Conservation (phyloP, 2,329 filamentous ascomycete species). For the Parastagonospora nodorum region DNA sequence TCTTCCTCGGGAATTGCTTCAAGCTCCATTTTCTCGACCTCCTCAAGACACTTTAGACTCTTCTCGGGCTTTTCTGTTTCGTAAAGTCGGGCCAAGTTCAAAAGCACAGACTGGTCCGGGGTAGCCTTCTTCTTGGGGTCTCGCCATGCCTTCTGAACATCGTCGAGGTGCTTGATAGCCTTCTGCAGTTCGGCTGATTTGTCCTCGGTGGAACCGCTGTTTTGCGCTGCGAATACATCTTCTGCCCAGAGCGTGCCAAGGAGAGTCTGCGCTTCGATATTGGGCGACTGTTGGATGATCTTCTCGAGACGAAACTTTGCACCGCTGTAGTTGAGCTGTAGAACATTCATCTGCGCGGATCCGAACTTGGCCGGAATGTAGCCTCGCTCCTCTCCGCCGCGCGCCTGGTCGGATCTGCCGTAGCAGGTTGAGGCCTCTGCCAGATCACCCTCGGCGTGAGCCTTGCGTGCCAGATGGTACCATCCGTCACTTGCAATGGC, state of each 20-base stretch:
- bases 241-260: conserved; percentile 92
- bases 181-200: conserved; percentile 85
- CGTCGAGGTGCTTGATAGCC: conserved; percentile 81
- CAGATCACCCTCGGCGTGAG: conserved; percentile 79
- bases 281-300: conserved; percentile 84
- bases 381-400: conserved; percentile 87
- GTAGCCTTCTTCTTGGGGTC: conserved; percentile 83
- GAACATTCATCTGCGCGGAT: conserved; percentile 82
- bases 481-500: conserved; percentile 96
- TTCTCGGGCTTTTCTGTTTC: conserved; percentile 86
- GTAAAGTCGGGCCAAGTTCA: conserved; percentile 91
- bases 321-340: conserved; percentile 83
- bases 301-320: conserved; percentile 94
- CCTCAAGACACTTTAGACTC: conserved; percentile 86
- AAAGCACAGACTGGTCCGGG: conserved; percentile 82
- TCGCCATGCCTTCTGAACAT: conserved; percentile 86
- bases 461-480: conserved; percentile 91
- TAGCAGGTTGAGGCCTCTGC: conserved; percentile 85
- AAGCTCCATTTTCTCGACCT: conserved; percentile 89
- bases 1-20: conserved; percentile 76
- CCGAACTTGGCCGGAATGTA: conserved; percentile 96
- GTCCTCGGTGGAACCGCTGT: conserved; percentile 77
- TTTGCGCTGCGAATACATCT: conserved; percentile 83
- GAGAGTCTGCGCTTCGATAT: conserved; percentile 86
- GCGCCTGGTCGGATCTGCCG: conserved; percentile 84